phyloP scores from a whole-genome alignment of 306 rosid species.

The Lagenaria siceraria region DNA sequence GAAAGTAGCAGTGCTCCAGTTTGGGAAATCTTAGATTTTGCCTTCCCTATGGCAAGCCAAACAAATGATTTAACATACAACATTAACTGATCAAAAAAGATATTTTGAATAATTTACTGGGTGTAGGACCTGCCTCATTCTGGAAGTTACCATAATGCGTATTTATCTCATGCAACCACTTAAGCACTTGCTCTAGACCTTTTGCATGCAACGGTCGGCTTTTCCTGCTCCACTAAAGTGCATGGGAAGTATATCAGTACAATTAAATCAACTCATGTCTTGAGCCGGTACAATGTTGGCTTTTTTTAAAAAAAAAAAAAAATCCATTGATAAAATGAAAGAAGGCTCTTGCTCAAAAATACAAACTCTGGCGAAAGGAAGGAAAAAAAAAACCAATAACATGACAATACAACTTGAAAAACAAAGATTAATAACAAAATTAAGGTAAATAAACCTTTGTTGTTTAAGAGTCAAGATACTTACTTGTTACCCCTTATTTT shows the following conservation, averaged over 20 bases:
- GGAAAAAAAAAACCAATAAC: too few species aligned
- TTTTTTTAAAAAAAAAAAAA: too few species aligned
- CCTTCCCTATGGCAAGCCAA: slow-evolving; percentile 29
- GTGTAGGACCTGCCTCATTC: slow-evolving; percentile 71
- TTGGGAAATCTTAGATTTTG: slow-evolving; percentile 48
- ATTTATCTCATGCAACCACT: slow-evolving; percentile 73
- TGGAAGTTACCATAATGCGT: slow-evolving; percentile 29
- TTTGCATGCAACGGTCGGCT: slow-evolving; percentile 65
- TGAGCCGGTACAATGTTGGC: not conserved
- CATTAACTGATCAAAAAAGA: slow-evolving; percentile 8
- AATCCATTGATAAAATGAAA: too few species aligned
- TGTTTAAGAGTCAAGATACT: too few species aligned
- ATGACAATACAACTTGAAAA: too few species aligned
- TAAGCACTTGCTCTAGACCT: slow-evolving; percentile 80
- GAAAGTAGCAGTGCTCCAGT: slow-evolving; percentile 59
- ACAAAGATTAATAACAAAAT: too few species aligned
- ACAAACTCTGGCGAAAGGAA: too few species aligned
- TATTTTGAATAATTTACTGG: slow-evolving; percentile 14
- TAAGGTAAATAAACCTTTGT: too few species aligned
- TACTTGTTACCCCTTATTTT: too few species aligned
- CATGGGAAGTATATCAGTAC: slow-evolving; percentile 11
- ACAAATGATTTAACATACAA: slow-evolving; percentile 17
- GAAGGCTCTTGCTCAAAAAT: too few species aligned
- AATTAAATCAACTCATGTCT: not conserved
- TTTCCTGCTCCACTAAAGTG: slow-evolving; percentile 75